Base-by-base conservation (phyloP, 352 stramenopile genomes). In the Pythium rhizo-oryzae region DNA sequence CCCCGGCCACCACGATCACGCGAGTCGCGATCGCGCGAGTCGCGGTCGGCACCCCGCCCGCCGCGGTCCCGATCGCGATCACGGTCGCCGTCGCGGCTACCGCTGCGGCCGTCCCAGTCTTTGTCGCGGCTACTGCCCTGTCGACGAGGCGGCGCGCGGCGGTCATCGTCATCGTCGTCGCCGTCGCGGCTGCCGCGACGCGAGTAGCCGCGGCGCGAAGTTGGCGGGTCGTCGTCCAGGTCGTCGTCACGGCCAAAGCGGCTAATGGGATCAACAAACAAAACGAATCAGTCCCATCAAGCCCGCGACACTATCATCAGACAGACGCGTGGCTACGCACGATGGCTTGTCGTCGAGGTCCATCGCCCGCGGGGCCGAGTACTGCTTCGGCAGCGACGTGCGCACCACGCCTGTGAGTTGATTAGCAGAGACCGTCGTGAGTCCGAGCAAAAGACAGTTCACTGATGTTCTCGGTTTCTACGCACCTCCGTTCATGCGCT, bases 301-400 rank as follows among this genome's bases (percentile, higher is more conserved):
- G n/a, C n/a, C n/a, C n/a, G n/a, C n/a, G n/a, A n/a, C n/a, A n/a
- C n/a, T n/a, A n/a, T n/a, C n/a, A n/a, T n/a, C n/a, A n/a, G n/a
- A n/a, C n/a, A n/a, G n/a, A n/a, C n/a, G n/a, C n/a, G n/a, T n/a
- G n/a, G n/a, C n/a, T 24, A 76, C 84, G 39, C 78, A 94, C 86
- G 86, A 93, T n/a, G 84, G 86, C 67, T 90, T 87, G 61, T 93
- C 84, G 51, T 94, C 86, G 25, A 93, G 77, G 41, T 93, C 86
- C 63, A 88, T 80, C 2, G 83, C 78, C 7, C 86, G 83, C 8
- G 86, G 86, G 4, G 86, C 80, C 8, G 85, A 93, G 71, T 91
- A 95, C 56, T 95, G 85, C 60, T 90, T 89, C 0, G 85, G 85
- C 44, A 92, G 69, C 19, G 87, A 83, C 28, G 85, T 91, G 15